These are phyloP conservation scores for Diddensiella transvaalensis DNA, from an alignment of 805 yeast species.

Conservation along the genomic window DNA sequence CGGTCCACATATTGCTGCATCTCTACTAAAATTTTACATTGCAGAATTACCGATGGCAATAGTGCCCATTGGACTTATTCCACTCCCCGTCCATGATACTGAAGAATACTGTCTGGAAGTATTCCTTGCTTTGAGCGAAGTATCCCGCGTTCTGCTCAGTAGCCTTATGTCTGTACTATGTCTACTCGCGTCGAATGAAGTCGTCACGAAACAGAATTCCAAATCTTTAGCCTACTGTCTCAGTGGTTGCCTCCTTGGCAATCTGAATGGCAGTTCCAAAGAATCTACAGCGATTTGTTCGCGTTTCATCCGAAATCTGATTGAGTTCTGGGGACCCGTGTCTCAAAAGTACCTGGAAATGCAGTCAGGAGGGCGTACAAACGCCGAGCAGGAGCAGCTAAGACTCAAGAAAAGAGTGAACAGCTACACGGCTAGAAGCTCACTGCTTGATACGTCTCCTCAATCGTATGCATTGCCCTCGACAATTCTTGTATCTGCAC, in stretches of 20 bases:
- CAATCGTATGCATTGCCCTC: not conserved
- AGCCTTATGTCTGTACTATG: constrained; percentile 47
- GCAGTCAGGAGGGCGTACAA: not conserved
- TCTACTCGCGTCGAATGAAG: constrained; percentile 37
- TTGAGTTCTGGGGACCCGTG: constrained; percentile 49
- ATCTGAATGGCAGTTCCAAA: constrained; percentile 42
- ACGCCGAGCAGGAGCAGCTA: not conserved
- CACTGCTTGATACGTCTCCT: not conserved
- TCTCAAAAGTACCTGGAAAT: not conserved
- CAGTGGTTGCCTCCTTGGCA: constrained; percentile 54
- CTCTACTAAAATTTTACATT: constrained; percentile 43
- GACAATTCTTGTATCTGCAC: not conserved
- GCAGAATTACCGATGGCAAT: constrained; percentile 52
- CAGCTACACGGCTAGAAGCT: not conserved
- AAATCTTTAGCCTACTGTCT: constrained; percentile 31
- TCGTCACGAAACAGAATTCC: constrained; percentile 40
- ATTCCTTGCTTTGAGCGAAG: constrained; percentile 24
- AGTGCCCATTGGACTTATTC: constrained; percentile 47
- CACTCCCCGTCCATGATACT: constrained; percentile 52
- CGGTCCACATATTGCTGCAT: constrained; percentile 51
- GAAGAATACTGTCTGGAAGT: constrained; percentile 38
- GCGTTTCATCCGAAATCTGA: constrained; percentile 50
- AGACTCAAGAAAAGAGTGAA: not conserved
- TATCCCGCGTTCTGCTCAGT: constrained; percentile 29
- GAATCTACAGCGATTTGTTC: constrained; percentile 50